Conservation (phyloP, 352 stramenopile species). For the Achlya hypogyna region DNA sequence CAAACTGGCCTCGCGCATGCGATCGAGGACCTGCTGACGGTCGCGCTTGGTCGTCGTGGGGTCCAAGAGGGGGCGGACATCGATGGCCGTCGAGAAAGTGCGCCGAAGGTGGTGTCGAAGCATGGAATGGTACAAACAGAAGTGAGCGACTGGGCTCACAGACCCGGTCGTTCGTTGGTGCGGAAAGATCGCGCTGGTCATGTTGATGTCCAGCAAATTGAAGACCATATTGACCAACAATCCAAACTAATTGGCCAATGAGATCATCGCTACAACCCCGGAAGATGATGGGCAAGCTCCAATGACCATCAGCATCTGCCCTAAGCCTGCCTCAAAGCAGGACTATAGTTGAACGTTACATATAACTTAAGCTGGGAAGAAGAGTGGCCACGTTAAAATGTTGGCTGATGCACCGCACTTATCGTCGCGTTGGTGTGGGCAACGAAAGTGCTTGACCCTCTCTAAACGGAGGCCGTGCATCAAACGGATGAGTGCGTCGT, state of each 20-base stretch:
- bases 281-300: background rate
- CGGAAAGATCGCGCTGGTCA: too few species aligned
- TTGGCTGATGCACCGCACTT: background rate
- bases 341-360: background rate
- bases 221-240: background rate
- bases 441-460: too few species aligned
- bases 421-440: too few species aligned
- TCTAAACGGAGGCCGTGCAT: too few species aligned
- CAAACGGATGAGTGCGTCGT: too few species aligned
- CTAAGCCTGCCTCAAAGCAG: too few species aligned
- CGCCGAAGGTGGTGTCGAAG: too few species aligned
- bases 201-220: background rate
- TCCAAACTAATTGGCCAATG: background rate
- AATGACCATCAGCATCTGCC: too few species aligned
- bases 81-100: too few species aligned
- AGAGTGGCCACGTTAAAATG: background rate
- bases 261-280: background rate
- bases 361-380: background rate
- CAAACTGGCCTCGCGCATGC: constrained; percentile 53
- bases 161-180: too few species aligned
- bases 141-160: too few species aligned
- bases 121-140: too few species aligned
- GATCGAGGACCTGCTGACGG: constrained; percentile 30
- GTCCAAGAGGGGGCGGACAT: constrained; percentile 52
- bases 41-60: constrained; percentile 26